Conservation (phyloP, 176 grass and related monocot species). For the Musa beccarii region DNA sequence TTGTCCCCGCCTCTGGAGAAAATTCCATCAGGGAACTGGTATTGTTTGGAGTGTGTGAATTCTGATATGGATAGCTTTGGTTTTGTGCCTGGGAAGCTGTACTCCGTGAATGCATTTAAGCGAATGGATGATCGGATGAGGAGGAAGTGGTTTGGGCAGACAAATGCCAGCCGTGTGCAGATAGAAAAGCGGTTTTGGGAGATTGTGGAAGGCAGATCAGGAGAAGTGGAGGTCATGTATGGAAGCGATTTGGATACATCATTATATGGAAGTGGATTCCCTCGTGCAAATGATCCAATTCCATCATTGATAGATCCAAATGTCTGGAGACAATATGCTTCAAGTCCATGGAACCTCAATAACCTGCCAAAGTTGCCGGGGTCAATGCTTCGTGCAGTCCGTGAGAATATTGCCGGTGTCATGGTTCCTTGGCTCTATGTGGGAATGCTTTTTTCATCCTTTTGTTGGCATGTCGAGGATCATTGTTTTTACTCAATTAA, state of each 20-base stretch:
- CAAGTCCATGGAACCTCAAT: conserved; percentile 85
- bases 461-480: conserved; percentile 97
- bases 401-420: conserved; percentile 82
- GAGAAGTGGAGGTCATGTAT: conserved; percentile 87
- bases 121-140: conserved; percentile 57
- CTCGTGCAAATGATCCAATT: conserved; percentile 38
- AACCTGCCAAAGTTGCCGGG: conserved; percentile 82
- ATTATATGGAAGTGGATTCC: conserved; percentile 83
- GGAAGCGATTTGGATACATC: conserved; percentile 93
- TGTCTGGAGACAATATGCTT: conserved; percentile 48
- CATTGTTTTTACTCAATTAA: conserved; percentile 99
- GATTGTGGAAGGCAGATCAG: conserved; percentile 81
- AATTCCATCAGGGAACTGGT: conserved; percentile 75
- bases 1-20: conserved; percentile 58
- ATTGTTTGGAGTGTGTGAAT: conserved; percentile 80
- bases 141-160: conserved; percentile 79
- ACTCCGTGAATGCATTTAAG: conserved; percentile 45
- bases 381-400: conserved; percentile 75
- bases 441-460: conserved; percentile 91
- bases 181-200: conserved; percentile 93
- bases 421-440: conserved; percentile 98
- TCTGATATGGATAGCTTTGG: conserved; percentile 70
- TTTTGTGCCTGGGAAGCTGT: conserved; percentile 53
- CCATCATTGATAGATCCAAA: conserved; percentile 38
- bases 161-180: conserved; percentile 41